phyloP scores from a whole-genome alignment of 2,329 filamentous ascomycete genomes.

The Podosphaera leucotricha region DNA sequence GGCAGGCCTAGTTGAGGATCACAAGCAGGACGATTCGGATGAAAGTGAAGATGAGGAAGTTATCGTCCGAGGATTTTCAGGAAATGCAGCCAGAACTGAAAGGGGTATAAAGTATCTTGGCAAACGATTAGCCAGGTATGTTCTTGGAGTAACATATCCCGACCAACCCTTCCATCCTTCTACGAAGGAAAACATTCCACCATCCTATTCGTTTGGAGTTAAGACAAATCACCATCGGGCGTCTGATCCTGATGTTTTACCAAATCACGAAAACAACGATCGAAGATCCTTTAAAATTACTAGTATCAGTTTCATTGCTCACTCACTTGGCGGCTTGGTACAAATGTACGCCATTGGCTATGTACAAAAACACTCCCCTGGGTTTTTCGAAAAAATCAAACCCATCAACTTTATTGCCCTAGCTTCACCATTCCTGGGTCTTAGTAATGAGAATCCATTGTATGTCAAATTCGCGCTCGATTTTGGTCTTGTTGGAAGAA shows the following conservation, averaged over 20 bases:
- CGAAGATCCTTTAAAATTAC: slow-evolving; percentile 57
- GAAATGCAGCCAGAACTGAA: slow-evolving; percentile 79
- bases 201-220: slow-evolving; percentile 19
- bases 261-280: slow-evolving; percentile 32
- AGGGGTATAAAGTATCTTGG: slow-evolving; percentile 92
- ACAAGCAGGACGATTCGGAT: slow-evolving; percentile 8
- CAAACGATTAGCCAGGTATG: slow-evolving; percentile 77
- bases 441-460: slow-evolving; percentile 92
- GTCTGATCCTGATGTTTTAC: slow-evolving; percentile 24
- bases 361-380: slow-evolving; percentile 82
- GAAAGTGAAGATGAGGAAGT: slow-evolving; percentile 46
- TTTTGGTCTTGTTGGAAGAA: slow-evolving; percentile 86
- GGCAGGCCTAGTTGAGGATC: background rate
- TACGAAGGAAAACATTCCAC: slow-evolving; percentile 23
- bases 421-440: slow-evolving; percentile 66
- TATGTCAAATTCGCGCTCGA: slow-evolving; percentile 95
- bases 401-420: slow-evolving; percentile 80
- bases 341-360: slow-evolving; percentile 93
- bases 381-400: slow-evolving; percentile 67
- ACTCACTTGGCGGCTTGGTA: slow-evolving; percentile 72
- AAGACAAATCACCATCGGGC: slow-evolving; percentile 19
- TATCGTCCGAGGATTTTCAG: slow-evolving; percentile 70
- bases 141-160: slow-evolving; percentile 75
- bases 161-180: slow-evolving; percentile 69
- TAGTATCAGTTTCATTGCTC: slow-evolving; percentile 84